Evolutionary conservation across 1,284 basidiomycete genomes (phyloP).

Genomic region (Testicularia cyperi): DNA sequence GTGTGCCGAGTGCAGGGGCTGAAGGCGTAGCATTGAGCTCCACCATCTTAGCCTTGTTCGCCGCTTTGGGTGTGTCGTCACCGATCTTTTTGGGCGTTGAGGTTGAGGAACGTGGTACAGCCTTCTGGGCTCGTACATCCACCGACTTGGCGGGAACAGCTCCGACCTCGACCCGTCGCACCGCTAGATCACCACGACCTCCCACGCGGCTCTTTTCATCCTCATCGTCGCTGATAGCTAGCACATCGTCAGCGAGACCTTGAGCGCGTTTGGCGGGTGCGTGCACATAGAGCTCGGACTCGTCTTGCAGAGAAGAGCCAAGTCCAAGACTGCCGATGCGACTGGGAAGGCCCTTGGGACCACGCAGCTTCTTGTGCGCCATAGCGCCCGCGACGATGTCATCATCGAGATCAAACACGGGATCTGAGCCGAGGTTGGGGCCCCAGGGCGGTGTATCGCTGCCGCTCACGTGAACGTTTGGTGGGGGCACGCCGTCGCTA

Average conservation of each 20-base stretch:
- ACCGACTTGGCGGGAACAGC: conserved; percentile 16
- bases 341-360: conserved; percentile 21
- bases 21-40: conserved; percentile 5
- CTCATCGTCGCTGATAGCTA: conserved; percentile 39
- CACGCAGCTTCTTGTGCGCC: conserved; percentile 40
- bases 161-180: conserved; percentile 37
- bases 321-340: conserved; percentile 38
- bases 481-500: conserved; percentile 24
- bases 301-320: conserved; percentile 4
- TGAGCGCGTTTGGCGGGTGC: conserved; percentile 31
- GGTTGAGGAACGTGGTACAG: conserved; percentile 10
- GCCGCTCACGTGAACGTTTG: conserved; percentile 44
- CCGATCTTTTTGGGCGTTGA: conserved; percentile 8
- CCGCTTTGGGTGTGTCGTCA: conserved; percentile 6
- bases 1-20: conserved; percentile 1
- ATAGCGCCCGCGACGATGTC: conserved; percentile 7
- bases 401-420: conserved; percentile 34
- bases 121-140: conserved; percentile 20
- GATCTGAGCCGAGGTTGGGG: conserved; percentile 33
- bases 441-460: conserved; percentile 54
- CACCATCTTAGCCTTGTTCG: conserved; percentile 1
- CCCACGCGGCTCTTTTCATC: conserved; percentile 29
- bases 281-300: conserved; percentile 26
- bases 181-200: conserved; percentile 30
- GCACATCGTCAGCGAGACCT: conserved; percentile 39